Base-by-base conservation (phyloP, 2,329 filamentous ascomycete species). In the Helotiales sp. region DNA sequence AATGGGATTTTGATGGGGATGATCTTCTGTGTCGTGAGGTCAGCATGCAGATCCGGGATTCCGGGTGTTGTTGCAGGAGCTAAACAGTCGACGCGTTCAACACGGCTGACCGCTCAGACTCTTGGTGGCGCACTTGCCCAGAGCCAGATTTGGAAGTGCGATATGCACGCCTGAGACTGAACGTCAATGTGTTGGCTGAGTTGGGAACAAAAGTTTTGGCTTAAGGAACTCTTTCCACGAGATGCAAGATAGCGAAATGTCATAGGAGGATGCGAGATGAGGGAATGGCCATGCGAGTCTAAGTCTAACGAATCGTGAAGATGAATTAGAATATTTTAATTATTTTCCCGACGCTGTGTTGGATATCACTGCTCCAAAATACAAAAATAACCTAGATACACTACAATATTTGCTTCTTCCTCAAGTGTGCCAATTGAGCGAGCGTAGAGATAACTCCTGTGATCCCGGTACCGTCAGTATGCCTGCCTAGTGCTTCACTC, bases 401-500 rank as follows among this genome's bases (percentile, higher is more conserved):
- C 64, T 52, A 78, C 69, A 78, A 68, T 30, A 76, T 47, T 32
- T 76, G 75, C 11, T 71, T 70, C 62, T 69, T 75, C 69, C 76
- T 76, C 45, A 79, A 17, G n/a, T 70, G 71, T 7, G 72, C 75
- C 28, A 80, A 64, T 64, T 79, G 76, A 55, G 77, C 70, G 40
- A 80, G 69, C 13, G 78, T 80, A 58, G 73, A 76, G 1, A 80
- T 71, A 6, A 80, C 75, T 10, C 78, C 79, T 45, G 70, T 70
- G 20, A 79, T 69, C 10, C 79, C 78, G 7, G 77, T 72, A 0
- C 79, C 79, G 61, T 80, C 78, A 8, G 72, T 75, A 65, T 80
- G 79, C 49, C 75, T 73, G 5, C 79, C 79, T 40, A 81, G 64
- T 3, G 77, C 78, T 61, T 79, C 71, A 2, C 59, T 45, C 6